A percentile compares a stretch with the other conserved stretches of the same genome.
phyloP scores from a whole-genome alignment of 1,284 basidiomycete genomes.

The Ceratobasidium sp. region DNA sequence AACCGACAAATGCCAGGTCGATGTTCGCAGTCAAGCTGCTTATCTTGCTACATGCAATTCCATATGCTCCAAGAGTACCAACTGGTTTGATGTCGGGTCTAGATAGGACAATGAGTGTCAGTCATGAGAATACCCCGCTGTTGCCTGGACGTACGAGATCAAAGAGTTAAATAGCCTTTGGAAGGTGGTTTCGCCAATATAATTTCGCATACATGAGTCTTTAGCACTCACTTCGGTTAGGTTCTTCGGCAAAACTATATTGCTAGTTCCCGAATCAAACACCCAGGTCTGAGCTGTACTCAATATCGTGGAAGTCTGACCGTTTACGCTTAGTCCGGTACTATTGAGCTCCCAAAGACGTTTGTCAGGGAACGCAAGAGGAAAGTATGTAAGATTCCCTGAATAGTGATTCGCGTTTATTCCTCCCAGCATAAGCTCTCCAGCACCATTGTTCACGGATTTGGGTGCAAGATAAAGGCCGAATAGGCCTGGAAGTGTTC shows the following conservation, averaged over 20 bases:
- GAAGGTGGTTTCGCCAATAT: not conserved
- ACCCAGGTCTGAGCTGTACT: conserved; percentile 64
- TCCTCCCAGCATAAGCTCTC: conserved; percentile 69
- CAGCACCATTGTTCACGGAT: conserved; percentile 62
- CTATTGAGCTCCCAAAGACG: conserved; percentile 65
- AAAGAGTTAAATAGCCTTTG: not conserved
- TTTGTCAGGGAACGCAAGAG: conserved; percentile 48
- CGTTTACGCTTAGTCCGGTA: conserved; percentile 66
- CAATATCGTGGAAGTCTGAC: conserved; percentile 64
- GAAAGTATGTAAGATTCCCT: conserved; percentile 64
- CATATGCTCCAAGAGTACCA: conserved; percentile 67
- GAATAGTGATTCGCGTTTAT: conserved; percentile 67
- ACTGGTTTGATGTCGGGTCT: conserved; percentile 68
- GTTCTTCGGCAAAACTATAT: conserved; percentile 57
- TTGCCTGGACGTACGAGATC: not conserved
- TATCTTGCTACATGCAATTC: conserved; percentile 66
- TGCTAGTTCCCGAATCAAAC: conserved; percentile 72
- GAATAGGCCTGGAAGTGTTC: conserved; percentile 63
- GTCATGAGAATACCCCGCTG: no score
- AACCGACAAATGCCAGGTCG: conserved; percentile 66
- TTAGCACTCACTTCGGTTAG: not conserved
- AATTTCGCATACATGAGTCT: conserved; percentile 53
- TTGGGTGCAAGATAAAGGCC: conserved; percentile 68
- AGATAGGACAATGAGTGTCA: conserved; percentile 70
- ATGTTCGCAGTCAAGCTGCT: conserved; percentile 65